phyloP scores from a whole-genome alignment of 2,329 filamentous ascomycete genomes.

The Fusarium circinatum region DNA sequence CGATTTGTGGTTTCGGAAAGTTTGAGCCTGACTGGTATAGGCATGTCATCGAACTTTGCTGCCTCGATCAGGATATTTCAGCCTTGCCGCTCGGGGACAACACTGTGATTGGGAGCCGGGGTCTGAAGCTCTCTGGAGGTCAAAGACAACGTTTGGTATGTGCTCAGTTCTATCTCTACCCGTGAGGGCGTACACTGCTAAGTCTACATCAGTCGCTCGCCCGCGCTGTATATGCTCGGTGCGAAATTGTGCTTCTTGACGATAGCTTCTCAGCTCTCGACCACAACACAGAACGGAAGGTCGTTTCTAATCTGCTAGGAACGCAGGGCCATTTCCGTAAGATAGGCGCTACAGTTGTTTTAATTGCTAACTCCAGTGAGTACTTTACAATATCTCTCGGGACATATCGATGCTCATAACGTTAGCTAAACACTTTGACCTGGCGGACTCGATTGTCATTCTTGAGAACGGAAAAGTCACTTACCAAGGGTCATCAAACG shows the following conservation, averaged over 20 bases:
- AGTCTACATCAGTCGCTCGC: not conserved
- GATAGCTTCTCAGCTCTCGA: not conserved
- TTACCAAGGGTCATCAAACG: not conserved
- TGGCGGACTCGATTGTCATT: not conserved
- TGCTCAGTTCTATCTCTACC: accelerated
- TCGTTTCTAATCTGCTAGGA: not conserved
- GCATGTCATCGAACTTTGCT: not conserved
- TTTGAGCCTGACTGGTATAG: not conserved
- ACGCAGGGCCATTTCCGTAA: not conserved
- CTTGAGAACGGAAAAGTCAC: too few relatives aligned
- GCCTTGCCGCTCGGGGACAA: not conserved
- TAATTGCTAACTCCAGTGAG: not conserved
- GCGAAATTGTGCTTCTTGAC: not conserved
- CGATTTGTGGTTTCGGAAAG: not conserved
- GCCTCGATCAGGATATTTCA: not conserved
- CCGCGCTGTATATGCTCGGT: not conserved
- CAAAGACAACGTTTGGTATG: not conserved
- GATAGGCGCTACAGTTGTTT: not conserved
- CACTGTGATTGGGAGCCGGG: not conserved
- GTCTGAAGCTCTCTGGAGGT: not conserved
- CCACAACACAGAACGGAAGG: not conserved
- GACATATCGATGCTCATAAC: not conserved
- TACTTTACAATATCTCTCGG: accelerated
- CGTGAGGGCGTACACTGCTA: accelerated
- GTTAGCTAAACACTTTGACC: not conserved